Evolutionary conservation across 148 eudicot species (phyloP), one percentile per base, ranked within the genome.

Genomic region (Arctostaphylos glauca): DNA sequence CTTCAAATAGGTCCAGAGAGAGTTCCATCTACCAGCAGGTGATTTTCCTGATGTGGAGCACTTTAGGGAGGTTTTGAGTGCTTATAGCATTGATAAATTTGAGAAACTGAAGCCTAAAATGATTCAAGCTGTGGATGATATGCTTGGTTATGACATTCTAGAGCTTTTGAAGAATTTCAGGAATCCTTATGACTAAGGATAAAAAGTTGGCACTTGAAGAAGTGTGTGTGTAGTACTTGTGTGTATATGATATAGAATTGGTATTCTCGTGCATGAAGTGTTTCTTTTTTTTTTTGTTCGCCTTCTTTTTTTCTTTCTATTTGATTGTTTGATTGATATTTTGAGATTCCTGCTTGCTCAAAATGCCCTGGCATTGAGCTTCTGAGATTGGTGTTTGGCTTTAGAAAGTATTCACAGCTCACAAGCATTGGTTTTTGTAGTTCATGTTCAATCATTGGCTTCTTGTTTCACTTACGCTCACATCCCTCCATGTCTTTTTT

Each of bases 101-200:
- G 98, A 92, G 83, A 94, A 91, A 81, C 74, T 94, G 84, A 94
- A 90, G 81, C 92, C 89, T 3, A 90, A 88, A 71, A 88, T 91
- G 93, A 86, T 94, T 76, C 94, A 94, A 87, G 86, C 89, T 66
- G 95, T 92, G 23, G 98, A 94, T 87, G 94, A 92, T 80, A 94
- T 94, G 96, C 86, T 94, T 31, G 89, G 94, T 56, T 92, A 94
- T 81, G 98, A 94, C 85, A 91, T 94, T 80, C 98, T 94, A 5
- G 92, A 92, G 23, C 93, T 94, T 25, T 80, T 94, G 12, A 91
- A 89, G 89, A 91, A 83, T 71, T 94, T 94, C 84, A 84, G 92
- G 38, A 92, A 94, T 85, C 98, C 98, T 16, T 92, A 94, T 78
- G 94, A 91, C 55, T 88, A 84, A 85, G 74, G 74, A 70, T 41